Evolutionary conservation across 2,329 filamentous ascomycete genomes (phyloP), one percentile per base, ranked within the genome.

Genomic region (Emmonsiellopsis sp.): DNA sequence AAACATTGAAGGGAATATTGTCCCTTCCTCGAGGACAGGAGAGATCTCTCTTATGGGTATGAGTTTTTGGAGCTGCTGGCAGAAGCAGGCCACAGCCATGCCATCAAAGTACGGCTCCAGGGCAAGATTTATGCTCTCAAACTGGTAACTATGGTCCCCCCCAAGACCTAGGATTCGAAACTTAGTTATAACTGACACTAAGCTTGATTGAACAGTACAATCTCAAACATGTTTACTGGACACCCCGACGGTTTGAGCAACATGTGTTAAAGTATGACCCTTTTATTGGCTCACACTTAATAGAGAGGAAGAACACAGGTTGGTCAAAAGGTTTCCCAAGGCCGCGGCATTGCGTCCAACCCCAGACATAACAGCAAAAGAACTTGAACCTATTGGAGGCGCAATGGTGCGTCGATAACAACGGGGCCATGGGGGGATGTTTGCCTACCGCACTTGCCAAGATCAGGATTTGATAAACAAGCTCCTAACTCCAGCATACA

Each of bases 341-440:
- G 21, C 21, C 21, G 21, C 21, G 21, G 21, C 21, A 27, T 27
- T 27, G 21, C 21, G 21, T 27, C 21, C 21, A 27, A 27, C 21
- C 21, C 21, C 21, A 27, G 21, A 27, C 21, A 27, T 27, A 27
- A 27, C 21, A 27, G 21, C 21, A 5, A 27, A 27, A 27, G 21
- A 27, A 27, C 17, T 17, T 17, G 17, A 17, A 17, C 17, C 17
- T 17, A 17, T 17, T 17, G 17, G 17, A 75, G 13, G 75, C 77
- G 0, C 64, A 77, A 62, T 78, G 76, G 76, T 78, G 76, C 50
- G 70, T 77, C n/a, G 76, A 78, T 58, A 63, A 76, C 61, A 78
- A 77, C 55, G 76, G 76, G 74, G 77, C 56, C 75, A 78, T 56
- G 74, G 75, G 39, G 75, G 75, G 61, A 77, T 77, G 74, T 78